Conservation (phyloP, 306 rosid species). For the Glycyrrhiza uralensis region DNA sequence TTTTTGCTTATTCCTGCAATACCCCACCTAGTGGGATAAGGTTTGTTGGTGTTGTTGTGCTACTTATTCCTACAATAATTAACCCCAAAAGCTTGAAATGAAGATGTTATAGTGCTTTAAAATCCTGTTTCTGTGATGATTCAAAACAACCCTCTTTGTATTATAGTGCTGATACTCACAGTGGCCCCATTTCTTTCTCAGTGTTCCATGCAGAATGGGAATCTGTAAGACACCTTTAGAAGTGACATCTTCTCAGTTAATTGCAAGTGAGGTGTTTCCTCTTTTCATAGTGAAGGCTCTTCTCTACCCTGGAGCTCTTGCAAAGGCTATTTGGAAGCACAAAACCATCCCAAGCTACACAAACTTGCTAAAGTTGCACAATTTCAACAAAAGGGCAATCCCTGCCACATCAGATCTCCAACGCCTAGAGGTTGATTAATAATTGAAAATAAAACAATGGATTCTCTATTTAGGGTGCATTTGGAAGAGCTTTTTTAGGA, state of each 20-base stretch:
- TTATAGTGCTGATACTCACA: not conserved
- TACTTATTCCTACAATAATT: not conserved
- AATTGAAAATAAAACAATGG: not conserved
- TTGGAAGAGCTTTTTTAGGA: too few relatives aligned
- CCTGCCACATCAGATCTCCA: constrained; percentile 53
- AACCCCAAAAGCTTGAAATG: not conserved
- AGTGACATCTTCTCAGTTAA: constrained; percentile 67
- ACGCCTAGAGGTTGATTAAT: constrained; percentile 65
- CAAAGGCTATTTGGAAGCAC: constrained; percentile 41
- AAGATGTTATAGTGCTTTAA: not conserved
- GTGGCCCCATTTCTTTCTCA: constrained; percentile 19
- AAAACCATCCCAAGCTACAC: constrained; percentile 40
- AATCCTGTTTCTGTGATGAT: not conserved
- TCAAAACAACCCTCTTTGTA: not conserved
- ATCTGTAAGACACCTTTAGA: constrained; percentile 68
- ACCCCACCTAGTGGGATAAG: too few relatives aligned
- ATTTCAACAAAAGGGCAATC: constrained; percentile 32
- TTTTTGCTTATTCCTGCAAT: not conserved
- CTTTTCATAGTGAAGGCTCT: constrained; percentile 48
- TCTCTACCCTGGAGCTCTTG: constrained; percentile 74
- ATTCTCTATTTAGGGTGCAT: too few relatives aligned
- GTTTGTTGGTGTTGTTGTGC: too few relatives aligned
- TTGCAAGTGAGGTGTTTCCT: constrained; percentile 57
- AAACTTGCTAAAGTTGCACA: constrained; percentile 38
- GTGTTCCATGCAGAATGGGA: constrained; percentile 65